Conservation (phyloP, 371 early-diverging fungal genomes). For the Mortierella sp. region DNA sequence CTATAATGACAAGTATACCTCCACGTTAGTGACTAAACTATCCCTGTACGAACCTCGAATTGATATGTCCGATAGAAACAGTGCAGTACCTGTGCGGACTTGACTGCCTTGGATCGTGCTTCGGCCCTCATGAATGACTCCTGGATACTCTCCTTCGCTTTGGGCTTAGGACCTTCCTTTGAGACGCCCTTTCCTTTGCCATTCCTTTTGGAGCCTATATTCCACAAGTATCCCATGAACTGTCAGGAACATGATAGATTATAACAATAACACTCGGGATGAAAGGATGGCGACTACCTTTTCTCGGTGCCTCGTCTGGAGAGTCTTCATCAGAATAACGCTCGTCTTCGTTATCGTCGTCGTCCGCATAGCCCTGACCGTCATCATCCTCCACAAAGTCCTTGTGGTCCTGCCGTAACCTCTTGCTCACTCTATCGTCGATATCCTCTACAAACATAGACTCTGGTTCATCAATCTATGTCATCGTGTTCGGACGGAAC, state of each 20-base stretch:
- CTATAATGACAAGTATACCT: conserved; percentile 1
- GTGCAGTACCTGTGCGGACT: conserved; percentile 9
- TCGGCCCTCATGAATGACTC: conserved; percentile 46
- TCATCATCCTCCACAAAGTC: conserved; percentile 91
- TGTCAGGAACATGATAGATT: background rate
- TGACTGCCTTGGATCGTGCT: conserved; percentile 19
- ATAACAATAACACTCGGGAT: background rate
- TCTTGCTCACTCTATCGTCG: conserved; percentile 60
- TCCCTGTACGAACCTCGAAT: background rate
- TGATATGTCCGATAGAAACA: background rate
- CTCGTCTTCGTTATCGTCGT: conserved; percentile 73
- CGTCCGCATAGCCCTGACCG: conserved; percentile 79
- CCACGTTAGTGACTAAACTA: background rate
- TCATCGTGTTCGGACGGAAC: too few species aligned
- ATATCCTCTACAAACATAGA: conserved; percentile 52
- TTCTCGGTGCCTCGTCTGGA: conserved; percentile 27
- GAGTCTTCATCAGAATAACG: conserved; percentile 61
- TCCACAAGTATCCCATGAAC: too few species aligned
- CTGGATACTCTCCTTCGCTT: conserved; percentile 38
- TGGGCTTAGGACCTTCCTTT: conserved; percentile 36
- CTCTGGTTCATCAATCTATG: conserved; percentile 51
- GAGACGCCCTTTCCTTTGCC: conserved; percentile 22
- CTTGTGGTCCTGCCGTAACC: conserved; percentile 66
- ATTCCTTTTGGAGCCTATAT: conserved; percentile 31
- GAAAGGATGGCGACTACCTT: conserved; percentile 9